Base-by-base conservation (phyloP, 2,329 filamentous ascomycete species). In the Penicillium rolfsii region DNA sequence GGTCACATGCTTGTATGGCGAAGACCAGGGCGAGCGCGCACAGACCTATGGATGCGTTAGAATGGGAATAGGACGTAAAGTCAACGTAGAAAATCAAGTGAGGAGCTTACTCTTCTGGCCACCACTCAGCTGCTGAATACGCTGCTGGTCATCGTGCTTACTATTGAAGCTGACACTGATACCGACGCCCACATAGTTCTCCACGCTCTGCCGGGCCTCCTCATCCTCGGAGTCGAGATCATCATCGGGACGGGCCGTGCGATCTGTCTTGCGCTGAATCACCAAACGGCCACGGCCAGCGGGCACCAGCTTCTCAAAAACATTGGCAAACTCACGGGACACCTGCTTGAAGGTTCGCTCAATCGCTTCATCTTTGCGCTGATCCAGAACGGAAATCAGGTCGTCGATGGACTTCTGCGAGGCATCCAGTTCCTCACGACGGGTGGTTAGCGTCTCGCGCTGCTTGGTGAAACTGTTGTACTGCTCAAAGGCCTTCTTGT, bases 401-500 rank as follows among this genome's bases (percentile, higher is more conserved):
- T 96, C 92, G 73, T 96, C 89, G 69, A 99, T 99, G 1, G 91
- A 94, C 38, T 83, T 84, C 68, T 96, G 92, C 2, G 91, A 94
- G 14, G 87, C 88, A 70, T 97, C 92, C 11, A 99, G 87, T 75
- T 98, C 95, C 69, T 89, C 86, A 53, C 94, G 87, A 67, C 95
- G 90, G 72, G 91, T 90, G 53, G 91, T 90, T 19, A 99, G 83
- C 24, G 90, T 89, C 64, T 97, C 93, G 59, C 96, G 90, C 77
- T 97, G 92, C 54, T 89, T 90, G 7, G 94, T 97, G 76, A 98
- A 99, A 79, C 89, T 96, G 80, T 94, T 96, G 81, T 98, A 99
- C 76, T 99, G 95, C 78, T 99, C 96, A 74, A 98, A 97, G 0
- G 95, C 95, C 80, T 99, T 98, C 81, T 98, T 99, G 85, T 99